Evolutionary conservation across 2,329 filamentous ascomycete genomes (phyloP).

Genomic region (Clonostachys byssicola): DNA sequence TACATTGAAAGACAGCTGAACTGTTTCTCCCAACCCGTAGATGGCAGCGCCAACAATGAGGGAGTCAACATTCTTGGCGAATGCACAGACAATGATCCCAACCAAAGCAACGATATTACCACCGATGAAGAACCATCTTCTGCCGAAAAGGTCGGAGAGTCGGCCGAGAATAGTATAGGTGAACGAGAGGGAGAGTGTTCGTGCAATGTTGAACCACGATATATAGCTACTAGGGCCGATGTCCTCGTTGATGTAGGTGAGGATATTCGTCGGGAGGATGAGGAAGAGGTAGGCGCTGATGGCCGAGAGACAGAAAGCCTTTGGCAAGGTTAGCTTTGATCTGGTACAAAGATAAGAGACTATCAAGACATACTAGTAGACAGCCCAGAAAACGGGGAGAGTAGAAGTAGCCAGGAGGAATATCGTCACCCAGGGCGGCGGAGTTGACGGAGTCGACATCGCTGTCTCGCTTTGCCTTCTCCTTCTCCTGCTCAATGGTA

Average conservation of each 20-base stretch:
- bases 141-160: constrained; percentile 30
- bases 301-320: constrained; percentile 30
- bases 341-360: background rate
- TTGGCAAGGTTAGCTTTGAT: background rate
- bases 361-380: constrained; percentile 15
- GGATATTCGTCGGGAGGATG: constrained; percentile 28
- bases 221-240: constrained; percentile 27
- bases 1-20: constrained; percentile 29
- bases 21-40: constrained; percentile 27
- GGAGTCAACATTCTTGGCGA: constrained; percentile 23
- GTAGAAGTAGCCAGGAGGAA: constrained; percentile 28
- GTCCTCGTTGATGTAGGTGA: constrained; percentile 27
- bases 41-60: constrained; percentile 27
- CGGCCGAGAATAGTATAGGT: constrained; percentile 29
- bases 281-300: constrained; percentile 29
- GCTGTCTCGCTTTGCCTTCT: background rate
- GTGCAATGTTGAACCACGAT: constrained; percentile 26
- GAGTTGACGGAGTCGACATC: constrained; percentile 19
- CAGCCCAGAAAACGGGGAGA: constrained; percentile 24
- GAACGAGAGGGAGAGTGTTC: constrained; percentile 26
- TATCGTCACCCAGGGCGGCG: constrained; percentile 24
- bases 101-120: constrained; percentile 26
- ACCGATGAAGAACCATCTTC: constrained; percentile 32
- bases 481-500: background rate
- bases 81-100: constrained; percentile 27